Evolutionary conservation across 345 rosid genomes (phyloP).

Genomic region (Laguncularia racemosa): DNA sequence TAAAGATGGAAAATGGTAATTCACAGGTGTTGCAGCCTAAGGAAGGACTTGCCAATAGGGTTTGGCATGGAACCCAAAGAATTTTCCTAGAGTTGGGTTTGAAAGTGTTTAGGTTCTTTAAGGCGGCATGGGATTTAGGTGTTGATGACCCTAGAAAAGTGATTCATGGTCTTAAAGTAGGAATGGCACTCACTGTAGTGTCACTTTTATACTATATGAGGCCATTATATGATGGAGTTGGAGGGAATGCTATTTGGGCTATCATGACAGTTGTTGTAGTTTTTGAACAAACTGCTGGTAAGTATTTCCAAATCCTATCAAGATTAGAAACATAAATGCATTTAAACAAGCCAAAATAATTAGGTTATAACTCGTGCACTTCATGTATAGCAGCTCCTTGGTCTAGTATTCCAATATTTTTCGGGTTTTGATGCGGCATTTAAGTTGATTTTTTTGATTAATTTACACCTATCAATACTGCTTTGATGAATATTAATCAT

Average conservation of each 20-base stretch:
- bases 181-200: conserved; percentile 30
- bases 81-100: conserved; percentile 7
- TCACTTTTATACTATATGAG: conserved; percentile 24
- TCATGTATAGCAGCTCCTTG: too few relatives aligned
- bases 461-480: neutral
- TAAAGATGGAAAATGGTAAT: conserved; percentile 32
- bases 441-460: too few relatives aligned
- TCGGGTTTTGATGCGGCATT: too few relatives aligned
- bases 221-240: conserved; percentile 24
- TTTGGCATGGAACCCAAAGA: conserved; percentile 21
- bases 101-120: conserved; percentile 21
- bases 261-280: conserved; percentile 30
- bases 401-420: too few relatives aligned
- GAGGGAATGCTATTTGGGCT: conserved; percentile 31
- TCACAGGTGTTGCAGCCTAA: conserved; percentile 27
- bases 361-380: neutral
- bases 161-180: conserved; percentile 32
- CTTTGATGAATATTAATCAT: neutral
- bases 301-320: neutral
- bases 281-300: conserved; percentile 37
- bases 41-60: conserved; percentile 9
- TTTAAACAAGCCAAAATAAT: neutral
- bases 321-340: neutral
- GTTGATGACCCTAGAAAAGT: conserved; percentile 38
- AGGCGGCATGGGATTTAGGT: conserved; percentile 15